These are phyloP conservation scores for Tubosaeta sp. DNA, from an alignment of 768 basidiomycete genomes.

Conservation along the genomic window DNA sequence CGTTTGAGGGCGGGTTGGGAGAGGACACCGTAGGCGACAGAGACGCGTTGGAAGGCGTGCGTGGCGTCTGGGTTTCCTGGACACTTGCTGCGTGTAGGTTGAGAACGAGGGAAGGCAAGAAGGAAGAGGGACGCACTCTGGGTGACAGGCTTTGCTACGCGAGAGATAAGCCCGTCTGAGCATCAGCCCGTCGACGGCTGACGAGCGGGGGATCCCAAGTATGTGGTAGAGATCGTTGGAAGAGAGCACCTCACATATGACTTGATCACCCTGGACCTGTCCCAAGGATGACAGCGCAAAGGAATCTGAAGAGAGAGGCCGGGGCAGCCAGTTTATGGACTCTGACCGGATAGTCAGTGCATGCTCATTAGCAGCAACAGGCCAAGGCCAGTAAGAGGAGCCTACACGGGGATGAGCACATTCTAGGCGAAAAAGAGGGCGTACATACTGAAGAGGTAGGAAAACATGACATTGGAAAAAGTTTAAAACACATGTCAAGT, in stretches of 20 bases:
- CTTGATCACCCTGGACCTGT: constrained; percentile 11
- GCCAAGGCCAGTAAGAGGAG: constrained; percentile 59
- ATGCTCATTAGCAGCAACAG: constrained; percentile 47
- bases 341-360: constrained; percentile 25
- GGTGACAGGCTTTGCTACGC: constrained; percentile 74
- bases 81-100: constrained; percentile 59
- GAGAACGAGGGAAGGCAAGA: neutral
- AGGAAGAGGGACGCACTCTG: constrained; percentile 60
- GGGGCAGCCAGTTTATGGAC: constrained; percentile 28
- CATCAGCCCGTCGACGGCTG: constrained; percentile 52
- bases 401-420: constrained; percentile 33
- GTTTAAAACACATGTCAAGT: neutral
- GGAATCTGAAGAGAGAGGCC: constrained; percentile 10
- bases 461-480: constrained; percentile 19
- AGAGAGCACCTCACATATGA: constrained; percentile 46
- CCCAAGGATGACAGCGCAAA: constrained; percentile 1
- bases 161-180: constrained; percentile 74
- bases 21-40: constrained; percentile 78
- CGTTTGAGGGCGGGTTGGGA: constrained; percentile 66
- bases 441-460: constrained; percentile 25
- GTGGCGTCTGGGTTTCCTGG: constrained; percentile 72
- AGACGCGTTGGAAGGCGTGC: constrained; percentile 81
- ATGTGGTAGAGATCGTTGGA: constrained; percentile 70
- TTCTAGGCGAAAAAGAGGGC: neutral
- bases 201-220: constrained; percentile 55